Conservation (phyloP, 192 early-diverging fungal species). For the Umbelopsis ramanniana region DNA sequence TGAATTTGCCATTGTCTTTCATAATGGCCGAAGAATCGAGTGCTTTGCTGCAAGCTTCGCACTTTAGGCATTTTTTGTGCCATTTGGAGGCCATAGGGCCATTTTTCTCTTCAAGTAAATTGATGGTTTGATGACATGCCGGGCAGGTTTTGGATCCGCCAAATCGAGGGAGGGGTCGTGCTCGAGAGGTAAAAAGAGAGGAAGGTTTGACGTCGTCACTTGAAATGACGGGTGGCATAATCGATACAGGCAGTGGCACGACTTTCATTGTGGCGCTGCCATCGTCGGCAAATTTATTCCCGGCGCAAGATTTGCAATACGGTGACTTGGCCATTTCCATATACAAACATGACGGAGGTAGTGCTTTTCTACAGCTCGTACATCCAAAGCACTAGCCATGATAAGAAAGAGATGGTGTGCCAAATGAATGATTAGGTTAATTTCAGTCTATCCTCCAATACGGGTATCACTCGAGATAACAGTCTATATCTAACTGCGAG, state of each 20-base stretch:
- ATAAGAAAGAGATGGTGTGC: slow-evolving; percentile 7
- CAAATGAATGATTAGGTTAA: no score
- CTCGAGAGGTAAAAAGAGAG: slow-evolving; percentile 28
- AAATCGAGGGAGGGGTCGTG: slow-evolving; percentile 31
- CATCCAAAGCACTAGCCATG: slow-evolving; percentile 40
- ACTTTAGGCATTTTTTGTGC: slow-evolving; percentile 37
- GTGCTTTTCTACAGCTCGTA: slow-evolving; percentile 20
- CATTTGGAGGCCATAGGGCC: slow-evolving; percentile 36
- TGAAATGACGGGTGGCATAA: not conserved
- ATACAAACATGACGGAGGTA: slow-evolving; percentile 32
- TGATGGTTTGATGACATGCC: slow-evolving; percentile 30
- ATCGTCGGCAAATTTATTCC: slow-evolving; percentile 2
- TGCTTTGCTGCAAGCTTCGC: slow-evolving; percentile 29
- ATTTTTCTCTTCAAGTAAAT: slow-evolving; percentile 35
- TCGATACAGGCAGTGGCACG: slow-evolving; percentile 21
- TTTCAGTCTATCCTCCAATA: not conserved
- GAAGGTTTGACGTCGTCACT: slow-evolving; percentile 24
- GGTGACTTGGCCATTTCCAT: slow-evolving; percentile 22
- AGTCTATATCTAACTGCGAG: not conserved
- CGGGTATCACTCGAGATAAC: not conserved
- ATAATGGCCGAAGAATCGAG: slow-evolving; percentile 39
- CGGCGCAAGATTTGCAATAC: slow-evolving; percentile 28
- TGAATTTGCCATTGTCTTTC: slow-evolving; percentile 7
- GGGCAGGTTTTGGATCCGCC: slow-evolving; percentile 31
- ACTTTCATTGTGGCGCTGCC: slow-evolving; percentile 20